Evolutionary conservation across 306 rosid genomes (phyloP).

Genomic region (Cucurbita pepo): DNA sequence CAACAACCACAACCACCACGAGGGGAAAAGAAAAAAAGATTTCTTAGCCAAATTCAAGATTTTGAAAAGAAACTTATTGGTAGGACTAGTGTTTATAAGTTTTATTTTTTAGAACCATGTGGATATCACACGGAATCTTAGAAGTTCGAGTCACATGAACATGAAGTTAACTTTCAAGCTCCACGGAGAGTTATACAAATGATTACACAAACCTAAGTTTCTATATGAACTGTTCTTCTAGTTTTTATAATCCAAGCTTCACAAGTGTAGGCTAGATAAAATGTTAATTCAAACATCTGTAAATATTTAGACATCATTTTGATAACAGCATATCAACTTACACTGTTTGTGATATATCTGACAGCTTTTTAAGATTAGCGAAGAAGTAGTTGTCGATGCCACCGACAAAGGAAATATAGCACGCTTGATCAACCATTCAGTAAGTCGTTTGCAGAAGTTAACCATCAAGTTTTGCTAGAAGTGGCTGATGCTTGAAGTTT

Average conservation of each 20-base stretch:
- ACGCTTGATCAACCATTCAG: slow-evolving; percentile 92
- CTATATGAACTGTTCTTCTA: neutral
- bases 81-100: too few relatives aligned
- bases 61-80: too few relatives aligned
- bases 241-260: neutral
- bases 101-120: too few relatives aligned
- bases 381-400: slow-evolving; percentile 99
- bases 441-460: slow-evolving; percentile 21
- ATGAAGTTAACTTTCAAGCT: neutral
- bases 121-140: too few relatives aligned
- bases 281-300: neutral
- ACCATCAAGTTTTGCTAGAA: neutral
- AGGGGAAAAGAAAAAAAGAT: neutral
- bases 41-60: too few relatives aligned
- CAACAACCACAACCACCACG: neutral
- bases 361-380: slow-evolving; percentile 95
- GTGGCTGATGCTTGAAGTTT: neutral
- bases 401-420: slow-evolving; percentile 98
- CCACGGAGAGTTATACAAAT: neutral
- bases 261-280: neutral
- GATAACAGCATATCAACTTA: neutral
- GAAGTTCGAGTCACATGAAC: neutral
- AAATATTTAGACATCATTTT: neutral
- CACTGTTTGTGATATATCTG: slow-evolving; percentile 1
- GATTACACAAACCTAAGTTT: neutral